phyloP scores from a whole-genome alignment of 1,284 basidiomycete species.

The Ustilago crameri region DNA sequence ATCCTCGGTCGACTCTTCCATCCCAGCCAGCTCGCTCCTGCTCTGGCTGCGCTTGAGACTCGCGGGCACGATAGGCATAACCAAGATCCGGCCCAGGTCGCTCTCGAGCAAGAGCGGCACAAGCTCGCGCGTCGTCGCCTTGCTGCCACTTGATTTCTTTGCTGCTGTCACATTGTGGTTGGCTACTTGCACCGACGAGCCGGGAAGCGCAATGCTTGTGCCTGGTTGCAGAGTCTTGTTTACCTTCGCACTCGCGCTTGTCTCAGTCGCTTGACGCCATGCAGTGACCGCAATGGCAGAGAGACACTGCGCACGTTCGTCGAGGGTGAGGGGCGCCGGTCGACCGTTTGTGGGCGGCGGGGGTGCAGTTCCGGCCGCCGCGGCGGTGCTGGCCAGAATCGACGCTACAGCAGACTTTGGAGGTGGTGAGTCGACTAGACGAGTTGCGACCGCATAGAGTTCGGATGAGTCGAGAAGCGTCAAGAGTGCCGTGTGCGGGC shows the following conservation, averaged over 20 bases:
- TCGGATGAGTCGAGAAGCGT: slow-evolving; percentile 44
- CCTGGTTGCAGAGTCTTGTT: neutral
- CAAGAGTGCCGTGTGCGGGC: slow-evolving; percentile 39
- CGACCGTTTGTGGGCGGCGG: neutral
- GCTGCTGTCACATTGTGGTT: slow-evolving; percentile 26
- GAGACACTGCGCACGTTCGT: slow-evolving; percentile 34
- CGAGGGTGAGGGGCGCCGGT: slow-evolving; percentile 22
- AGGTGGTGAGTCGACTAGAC: slow-evolving; percentile 18
- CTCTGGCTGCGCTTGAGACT: slow-evolving; percentile 5
- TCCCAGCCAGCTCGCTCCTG: slow-evolving; percentile 10
- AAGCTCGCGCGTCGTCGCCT: slow-evolving; percentile 9
- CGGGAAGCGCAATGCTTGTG: slow-evolving; percentile 17
- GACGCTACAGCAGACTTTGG: slow-evolving; percentile 19
- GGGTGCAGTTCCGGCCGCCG: slow-evolving; percentile 11
- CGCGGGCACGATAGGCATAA: slow-evolving; percentile 38
- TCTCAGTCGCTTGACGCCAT: slow-evolving; percentile 33
- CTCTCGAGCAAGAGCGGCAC: slow-evolving; percentile 40
- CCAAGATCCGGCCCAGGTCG: slow-evolving; percentile 32
- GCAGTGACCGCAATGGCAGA: slow-evolving; percentile 36
- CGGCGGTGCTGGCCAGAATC: slow-evolving; percentile 28
- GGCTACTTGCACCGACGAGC: slow-evolving; percentile 15
- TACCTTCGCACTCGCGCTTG: neutral
- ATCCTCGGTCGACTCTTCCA: slow-evolving; percentile 16
- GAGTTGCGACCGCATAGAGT: slow-evolving; percentile 35
- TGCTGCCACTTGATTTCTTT: neutral